A percentile compares a stretch with the other conserved stretches of the same genome.
phyloP scores from a whole-genome alignment of 202 grass and related monocot species.

The Setaria viridis region DNA sequence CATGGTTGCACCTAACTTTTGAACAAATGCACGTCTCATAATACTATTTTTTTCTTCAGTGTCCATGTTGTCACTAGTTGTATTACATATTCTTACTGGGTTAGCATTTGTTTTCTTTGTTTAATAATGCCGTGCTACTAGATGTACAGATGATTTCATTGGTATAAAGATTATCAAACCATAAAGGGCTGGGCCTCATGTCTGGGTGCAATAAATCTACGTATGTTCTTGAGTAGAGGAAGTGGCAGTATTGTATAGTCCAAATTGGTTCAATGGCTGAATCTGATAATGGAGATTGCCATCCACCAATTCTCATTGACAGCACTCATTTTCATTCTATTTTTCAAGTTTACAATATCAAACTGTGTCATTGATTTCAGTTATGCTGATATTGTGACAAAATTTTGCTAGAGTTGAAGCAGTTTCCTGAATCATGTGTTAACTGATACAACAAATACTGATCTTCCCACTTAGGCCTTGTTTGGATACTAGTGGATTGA shows the following conservation, averaged over 20 bases:
- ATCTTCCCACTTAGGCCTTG: neutral
- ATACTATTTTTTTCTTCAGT: slow-evolving; percentile 13
- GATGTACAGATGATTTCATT: slow-evolving; percentile 6
- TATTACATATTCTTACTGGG: neutral
- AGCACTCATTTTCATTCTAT: slow-evolving; percentile 7
- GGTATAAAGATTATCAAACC: slow-evolving; percentile 11
- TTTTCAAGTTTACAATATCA: slow-evolving; percentile 22
- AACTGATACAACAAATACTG: slow-evolving; percentile 11
- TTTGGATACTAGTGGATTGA: too few relatives aligned
- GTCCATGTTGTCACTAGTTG: slow-evolving; percentile 9
- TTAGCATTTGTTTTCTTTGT: slow-evolving; percentile 6
- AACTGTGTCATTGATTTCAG: neutral
- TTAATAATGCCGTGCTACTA: neutral
- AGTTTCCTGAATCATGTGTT: slow-evolving; percentile 5
- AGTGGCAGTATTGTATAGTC: slow-evolving; percentile 22
- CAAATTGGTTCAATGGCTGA: slow-evolving; percentile 17
- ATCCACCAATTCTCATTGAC: neutral
- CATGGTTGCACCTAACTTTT: neutral
- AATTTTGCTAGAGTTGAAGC: slow-evolving; percentile 13
- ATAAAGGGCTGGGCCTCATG: neutral
- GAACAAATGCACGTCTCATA: neutral
- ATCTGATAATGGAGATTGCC: slow-evolving; percentile 8
- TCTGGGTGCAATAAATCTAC: slow-evolving; percentile 14
- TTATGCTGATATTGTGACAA: neutral
- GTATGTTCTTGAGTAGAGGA: slow-evolving; percentile 18